A percentile compares a stretch with the other conserved stretches of the same genome.
These are phyloP conservation scores for Lachancea sp. DNA, from an alignment of 805 yeast genomes.

Conservation along the genomic window DNA sequence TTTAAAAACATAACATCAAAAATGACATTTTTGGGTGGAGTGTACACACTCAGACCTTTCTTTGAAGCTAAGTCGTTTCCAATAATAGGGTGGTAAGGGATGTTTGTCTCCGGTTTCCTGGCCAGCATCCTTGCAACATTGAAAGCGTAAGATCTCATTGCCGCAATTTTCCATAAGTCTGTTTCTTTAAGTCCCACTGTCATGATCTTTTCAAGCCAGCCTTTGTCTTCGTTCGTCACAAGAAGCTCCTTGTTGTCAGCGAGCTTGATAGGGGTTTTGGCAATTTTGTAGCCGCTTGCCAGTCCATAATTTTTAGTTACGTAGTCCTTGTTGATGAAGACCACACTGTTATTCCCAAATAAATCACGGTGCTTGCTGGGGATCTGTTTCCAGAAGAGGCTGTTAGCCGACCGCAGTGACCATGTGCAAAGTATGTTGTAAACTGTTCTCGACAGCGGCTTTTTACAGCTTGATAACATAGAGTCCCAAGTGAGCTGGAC, in stretches of 20 bases:
- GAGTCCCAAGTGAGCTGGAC: conserved; percentile 62
- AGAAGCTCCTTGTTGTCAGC: conserved; percentile 42
- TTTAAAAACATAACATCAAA: conserved; percentile 36
- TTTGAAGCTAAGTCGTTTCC: conserved; percentile 19
- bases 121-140: conserved; percentile 45
- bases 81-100: conserved; percentile 22
- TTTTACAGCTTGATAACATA: conserved; percentile 58
- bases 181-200: conserved; percentile 66
- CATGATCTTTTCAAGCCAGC: conserved; percentile 66
- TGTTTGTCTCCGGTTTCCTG: conserved; percentile 24
- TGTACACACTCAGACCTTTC: conserved; percentile 15
- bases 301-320: conserved; percentile 27
- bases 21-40: conserved; percentile 47
- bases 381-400: conserved; percentile 73
- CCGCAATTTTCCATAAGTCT: conserved; percentile 79
- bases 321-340: conserved; percentile 26
- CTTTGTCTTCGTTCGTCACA: conserved; percentile 57
- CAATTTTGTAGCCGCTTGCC: conserved; percentile 10
- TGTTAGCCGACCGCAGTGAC: conserved; percentile 58
- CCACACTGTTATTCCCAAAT: conserved; percentile 37
- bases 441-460: conserved; percentile 59
- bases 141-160: conserved; percentile 59
- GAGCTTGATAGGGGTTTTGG: conserved; percentile 29
- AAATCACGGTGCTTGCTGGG: conserved; percentile 35
- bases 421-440: conserved; percentile 61